Evolutionary conservation across 495 filamentous ascomycete genomes (phyloP), one percentile per base, ranked within the genome.

Genomic region (Daldinia loculata): DNA sequence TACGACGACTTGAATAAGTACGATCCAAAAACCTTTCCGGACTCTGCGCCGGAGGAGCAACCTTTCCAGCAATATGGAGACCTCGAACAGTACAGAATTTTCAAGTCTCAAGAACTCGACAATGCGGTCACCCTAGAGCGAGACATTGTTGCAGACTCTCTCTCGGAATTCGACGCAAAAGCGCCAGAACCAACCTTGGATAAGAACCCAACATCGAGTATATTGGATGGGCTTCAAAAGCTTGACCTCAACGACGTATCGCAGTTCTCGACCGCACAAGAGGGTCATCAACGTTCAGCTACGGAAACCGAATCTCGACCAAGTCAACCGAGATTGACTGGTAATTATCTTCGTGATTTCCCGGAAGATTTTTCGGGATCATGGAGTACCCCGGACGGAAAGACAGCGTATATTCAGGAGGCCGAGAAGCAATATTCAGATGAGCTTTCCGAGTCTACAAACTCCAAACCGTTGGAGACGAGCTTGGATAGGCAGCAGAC

Each of bases 331-430:
- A 24, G 19, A 15, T 63, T 86, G 36, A 82, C 79, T 22, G 83
- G 82, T 3, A 83, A 81, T 56, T 82, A 78, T 67, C 76, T 78
- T 11, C 79, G 78, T 14, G 82, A 84, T 70, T 84, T 84, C 53
- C 80, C 83, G 0, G 81, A 83, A 51, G 83, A 85, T 3, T 82
- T 82, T 57, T 71, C 80, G 17, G 67, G 66, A 6, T 69, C 75
- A n/a, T 84, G 81, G 82, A 65, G 66, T 39, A 29, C 56, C 3
- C 63, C 61, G 52, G 57, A 50, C 29, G 39, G 66, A 52, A 51
- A 43, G 29, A 58, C 41, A 24, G 43, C 61, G 17, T 41, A 61
- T 36, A 67, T 75, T 29, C 76, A 77, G 52, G 61, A 50, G 15
- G 60, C 56, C 26, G 76, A 77, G 50, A 61, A 63, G 36, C 63